Percentiles rank a stretch among this genome's conserved stretches.
Conservation (phyloP, 768 basidiomycete species). For the Kwoniella sp. region DNA sequence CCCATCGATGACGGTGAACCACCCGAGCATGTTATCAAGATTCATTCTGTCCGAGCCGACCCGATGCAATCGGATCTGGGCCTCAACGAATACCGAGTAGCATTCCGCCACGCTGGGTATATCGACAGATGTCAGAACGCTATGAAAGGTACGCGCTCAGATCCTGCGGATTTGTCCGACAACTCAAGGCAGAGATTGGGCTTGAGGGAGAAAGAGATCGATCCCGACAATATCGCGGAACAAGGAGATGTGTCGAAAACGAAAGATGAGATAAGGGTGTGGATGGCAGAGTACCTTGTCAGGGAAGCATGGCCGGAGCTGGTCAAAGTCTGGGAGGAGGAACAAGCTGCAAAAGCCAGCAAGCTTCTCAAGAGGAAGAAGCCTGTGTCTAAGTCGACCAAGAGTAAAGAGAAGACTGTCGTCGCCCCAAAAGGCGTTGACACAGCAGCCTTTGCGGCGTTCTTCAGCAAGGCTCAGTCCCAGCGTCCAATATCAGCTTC, state of each 20-base stretch:
- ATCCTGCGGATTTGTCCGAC: conserved; percentile 58
- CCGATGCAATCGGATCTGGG: conserved; percentile 69
- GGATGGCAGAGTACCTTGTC: conserved; percentile 83
- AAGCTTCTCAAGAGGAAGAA: conserved; percentile 62
- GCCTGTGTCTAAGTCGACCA: conserved; percentile 6
- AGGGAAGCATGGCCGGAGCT: conserved; percentile 67
- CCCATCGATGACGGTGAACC: conserved; percentile 53
- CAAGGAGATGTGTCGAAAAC: background rate
- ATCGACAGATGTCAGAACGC: conserved; percentile 69
- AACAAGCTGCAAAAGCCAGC: conserved; percentile 66
- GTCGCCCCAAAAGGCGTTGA: conserved; percentile 10
- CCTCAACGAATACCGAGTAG: conserved; percentile 74
- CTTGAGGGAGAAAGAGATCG: conserved; percentile 58
- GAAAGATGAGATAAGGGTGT: conserved; percentile 66
- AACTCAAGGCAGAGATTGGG: conserved; percentile 57
- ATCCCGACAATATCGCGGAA: background rate
- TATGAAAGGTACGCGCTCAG: conserved; percentile 64
- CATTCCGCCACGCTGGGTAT: conserved; percentile 69
- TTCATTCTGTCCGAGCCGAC: conserved; percentile 64
- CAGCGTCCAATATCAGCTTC: background rate
- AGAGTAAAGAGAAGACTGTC: background rate
- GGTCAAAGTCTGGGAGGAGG: conserved; percentile 65
- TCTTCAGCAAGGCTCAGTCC: conserved; percentile 15
- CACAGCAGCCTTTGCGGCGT: conserved; percentile 17
- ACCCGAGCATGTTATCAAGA: conserved; percentile 61